Percentiles rank a stretch among this genome's conserved stretches.
phyloP scores from a whole-genome alignment of 169 alveolate genomes.

The Babesia bovis region DNA sequence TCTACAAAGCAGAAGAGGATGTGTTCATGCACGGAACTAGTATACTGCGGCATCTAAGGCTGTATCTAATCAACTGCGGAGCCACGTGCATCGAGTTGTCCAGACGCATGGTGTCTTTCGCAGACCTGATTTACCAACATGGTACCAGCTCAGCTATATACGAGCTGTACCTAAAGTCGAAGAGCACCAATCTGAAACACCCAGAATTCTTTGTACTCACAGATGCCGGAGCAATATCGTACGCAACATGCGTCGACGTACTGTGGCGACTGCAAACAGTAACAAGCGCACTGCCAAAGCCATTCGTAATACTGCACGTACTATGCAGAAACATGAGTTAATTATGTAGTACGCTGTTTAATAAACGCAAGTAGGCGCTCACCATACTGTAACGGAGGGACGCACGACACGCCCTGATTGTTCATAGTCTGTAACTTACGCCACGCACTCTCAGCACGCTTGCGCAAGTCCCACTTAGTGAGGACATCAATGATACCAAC shows the following conservation, averaged over 20 bases:
- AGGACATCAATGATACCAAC: conserved; percentile 75
- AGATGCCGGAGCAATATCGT: conserved; percentile 38
- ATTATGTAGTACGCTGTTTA: neutral
- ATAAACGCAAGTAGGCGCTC: conserved; percentile 37
- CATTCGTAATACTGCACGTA: conserved; percentile 47
- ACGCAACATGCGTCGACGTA: conserved; percentile 46
- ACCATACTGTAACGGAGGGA: conserved; percentile 44
- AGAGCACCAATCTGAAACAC: conserved; percentile 14
- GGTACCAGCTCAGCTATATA: conserved; percentile 37
- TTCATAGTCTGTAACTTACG: conserved; percentile 49
- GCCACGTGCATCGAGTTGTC: conserved; percentile 22
- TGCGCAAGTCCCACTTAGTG: conserved; percentile 68
- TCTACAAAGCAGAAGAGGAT: conserved; percentile 60
- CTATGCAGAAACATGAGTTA: conserved; percentile 28
- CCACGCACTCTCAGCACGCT: conserved; percentile 51
- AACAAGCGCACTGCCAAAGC: conserved; percentile 58
- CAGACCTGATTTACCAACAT: conserved; percentile 41
- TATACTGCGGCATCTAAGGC: conserved; percentile 48
- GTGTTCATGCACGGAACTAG: conserved; percentile 26
- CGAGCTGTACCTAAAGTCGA: conserved; percentile 42
- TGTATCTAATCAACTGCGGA: conserved; percentile 59
- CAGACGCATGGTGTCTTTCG: conserved; percentile 11
- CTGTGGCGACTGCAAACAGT: conserved; percentile 55
- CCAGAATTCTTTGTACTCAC: conserved; percentile 51
- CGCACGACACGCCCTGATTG: conserved; percentile 60